Conservation (phyloP, 306 rosid genomes). For the Amphicarpaea edgeworthii region DNA sequence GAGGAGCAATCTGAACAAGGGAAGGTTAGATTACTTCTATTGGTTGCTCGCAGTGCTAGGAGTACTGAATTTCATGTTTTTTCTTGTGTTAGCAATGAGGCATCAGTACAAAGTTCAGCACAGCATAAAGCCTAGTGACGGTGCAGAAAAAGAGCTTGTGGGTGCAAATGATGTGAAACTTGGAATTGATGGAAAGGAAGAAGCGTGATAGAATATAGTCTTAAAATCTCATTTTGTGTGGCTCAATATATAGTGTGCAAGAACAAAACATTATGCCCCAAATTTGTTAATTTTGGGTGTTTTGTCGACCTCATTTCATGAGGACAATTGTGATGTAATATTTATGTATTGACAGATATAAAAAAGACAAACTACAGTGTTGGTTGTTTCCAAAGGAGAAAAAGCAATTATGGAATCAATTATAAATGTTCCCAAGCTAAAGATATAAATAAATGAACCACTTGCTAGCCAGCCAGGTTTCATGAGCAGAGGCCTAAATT, state of each 20-base stretch:
- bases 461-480: conserved; percentile 32
- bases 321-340: conserved; percentile 28
- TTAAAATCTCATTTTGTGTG: conserved; percentile 23
- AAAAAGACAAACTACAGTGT: not conserved
- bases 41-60: conserved; percentile 82
- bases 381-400: conserved; percentile 1
- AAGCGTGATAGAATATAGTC: conserved; percentile 50
- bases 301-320: conserved; percentile 19
- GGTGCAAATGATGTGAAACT: conserved; percentile 47
- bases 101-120: conserved; percentile 80
- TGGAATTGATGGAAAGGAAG: conserved; percentile 62
- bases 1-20: conserved; percentile 70
- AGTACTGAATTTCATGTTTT: conserved; percentile 61
- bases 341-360: not conserved
- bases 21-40: conserved; percentile 73
- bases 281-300: conserved; percentile 36
- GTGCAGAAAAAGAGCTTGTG: conserved; percentile 61
- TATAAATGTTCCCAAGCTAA: conserved; percentile 15
- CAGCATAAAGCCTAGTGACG: conserved; percentile 35
- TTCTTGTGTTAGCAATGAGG: conserved; percentile 69
- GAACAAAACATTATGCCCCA: conserved; percentile 10
- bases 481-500: conserved; percentile 23
- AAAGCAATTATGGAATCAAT: conserved; percentile 30
- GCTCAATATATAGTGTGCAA: conserved; percentile 13
- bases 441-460: conserved; percentile 36